Conservation (phyloP, 768 basidiomycete species). For the Kwoniella heveanensis region DNA sequence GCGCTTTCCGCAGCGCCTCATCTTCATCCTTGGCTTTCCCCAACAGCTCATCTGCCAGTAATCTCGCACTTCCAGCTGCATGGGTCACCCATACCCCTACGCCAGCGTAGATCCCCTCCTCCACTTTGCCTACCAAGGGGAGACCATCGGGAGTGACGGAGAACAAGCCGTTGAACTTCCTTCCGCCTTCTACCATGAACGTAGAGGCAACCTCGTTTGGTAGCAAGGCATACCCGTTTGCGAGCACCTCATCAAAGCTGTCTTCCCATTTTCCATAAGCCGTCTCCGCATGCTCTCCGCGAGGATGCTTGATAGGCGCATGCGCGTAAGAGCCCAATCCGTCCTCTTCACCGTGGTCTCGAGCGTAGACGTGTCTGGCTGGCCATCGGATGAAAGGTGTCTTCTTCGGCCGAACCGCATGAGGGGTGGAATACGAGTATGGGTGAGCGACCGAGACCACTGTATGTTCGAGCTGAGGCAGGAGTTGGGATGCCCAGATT, state of each 20-base stretch:
- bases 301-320: slow-evolving; percentile 16
- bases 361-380: slow-evolving; percentile 21
- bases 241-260: slow-evolving; percentile 15
- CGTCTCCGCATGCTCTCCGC: slow-evolving; percentile 6
- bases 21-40: neutral
- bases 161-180: slow-evolving; percentile 24
- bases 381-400: slow-evolving; percentile 28
- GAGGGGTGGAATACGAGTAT: slow-evolving; percentile 19
- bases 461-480: slow-evolving; percentile 7
- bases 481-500: slow-evolving; percentile 25
- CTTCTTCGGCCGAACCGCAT: slow-evolving; percentile 5
- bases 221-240: slow-evolving; percentile 9
- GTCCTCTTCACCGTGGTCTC: slow-evolving; percentile 22
- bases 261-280: slow-evolving; percentile 25
- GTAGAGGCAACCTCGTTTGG: slow-evolving; percentile 4
- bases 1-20: slow-evolving; percentile 9
- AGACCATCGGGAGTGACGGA: slow-evolving; percentile 23
- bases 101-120: slow-evolving; percentile 16
- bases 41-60: slow-evolving; percentile 17
- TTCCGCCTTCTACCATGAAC: slow-evolving; percentile 8
- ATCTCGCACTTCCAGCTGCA: slow-evolving; percentile 21
- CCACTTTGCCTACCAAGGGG: slow-evolving; percentile 19
- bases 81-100: slow-evolving; percentile 28
- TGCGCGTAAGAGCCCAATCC: slow-evolving; percentile 24
- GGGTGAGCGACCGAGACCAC: slow-evolving; percentile 26